These are phyloP conservation scores for Dalbergia oliveri DNA, from an alignment of 306 rosid genomes.

Conservation along the genomic window DNA sequence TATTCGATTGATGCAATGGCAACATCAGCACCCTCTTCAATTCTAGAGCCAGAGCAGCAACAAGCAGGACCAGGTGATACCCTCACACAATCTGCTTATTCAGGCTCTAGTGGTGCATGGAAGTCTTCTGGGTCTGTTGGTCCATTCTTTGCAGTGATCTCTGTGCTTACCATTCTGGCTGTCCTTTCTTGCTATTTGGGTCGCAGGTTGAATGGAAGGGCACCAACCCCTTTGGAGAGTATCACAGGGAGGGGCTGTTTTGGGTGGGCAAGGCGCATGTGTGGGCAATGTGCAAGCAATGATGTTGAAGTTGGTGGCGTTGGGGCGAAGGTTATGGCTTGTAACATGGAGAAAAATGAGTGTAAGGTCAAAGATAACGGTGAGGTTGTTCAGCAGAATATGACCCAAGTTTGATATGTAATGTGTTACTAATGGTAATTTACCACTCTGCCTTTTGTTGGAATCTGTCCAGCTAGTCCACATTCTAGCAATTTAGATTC, in stretches of 20 bases:
- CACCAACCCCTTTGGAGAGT: conserved; percentile 57
- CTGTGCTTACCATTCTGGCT: conserved; percentile 60
- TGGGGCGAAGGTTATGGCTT: conserved; percentile 55
- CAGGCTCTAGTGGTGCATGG: conserved; percentile 49
- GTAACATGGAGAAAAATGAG: conserved; percentile 31
- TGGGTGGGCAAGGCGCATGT: conserved; percentile 60
- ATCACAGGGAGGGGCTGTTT: conserved; percentile 47
- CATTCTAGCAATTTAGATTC: neutral
- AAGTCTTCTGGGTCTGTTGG: conserved; percentile 71
- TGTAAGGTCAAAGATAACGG: conserved; percentile 34
- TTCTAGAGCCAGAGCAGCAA: conserved; percentile 50
- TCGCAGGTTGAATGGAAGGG: conserved; percentile 48
- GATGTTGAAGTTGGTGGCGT: conserved; percentile 46
- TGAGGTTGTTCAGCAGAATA: conserved; percentile 42
- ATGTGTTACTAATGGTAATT: neutral
- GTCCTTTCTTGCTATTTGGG: conserved; percentile 70
- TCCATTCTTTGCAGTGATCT: conserved; percentile 75
- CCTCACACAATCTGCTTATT: neutral
- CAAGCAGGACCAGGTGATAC: conserved; percentile 39
- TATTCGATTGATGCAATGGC: conserved; percentile 47
- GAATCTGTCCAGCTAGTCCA: neutral
- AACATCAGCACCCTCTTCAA: conserved; percentile 39
- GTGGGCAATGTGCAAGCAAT: conserved; percentile 21
- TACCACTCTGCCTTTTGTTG: neutral
- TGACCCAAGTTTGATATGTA: conserved; percentile 23